A percentile compares a stretch with the other conserved stretches of the same genome.
Evolutionary conservation across 306 rosid species (phyloP).

Genomic region (Prunus davidiana): DNA sequence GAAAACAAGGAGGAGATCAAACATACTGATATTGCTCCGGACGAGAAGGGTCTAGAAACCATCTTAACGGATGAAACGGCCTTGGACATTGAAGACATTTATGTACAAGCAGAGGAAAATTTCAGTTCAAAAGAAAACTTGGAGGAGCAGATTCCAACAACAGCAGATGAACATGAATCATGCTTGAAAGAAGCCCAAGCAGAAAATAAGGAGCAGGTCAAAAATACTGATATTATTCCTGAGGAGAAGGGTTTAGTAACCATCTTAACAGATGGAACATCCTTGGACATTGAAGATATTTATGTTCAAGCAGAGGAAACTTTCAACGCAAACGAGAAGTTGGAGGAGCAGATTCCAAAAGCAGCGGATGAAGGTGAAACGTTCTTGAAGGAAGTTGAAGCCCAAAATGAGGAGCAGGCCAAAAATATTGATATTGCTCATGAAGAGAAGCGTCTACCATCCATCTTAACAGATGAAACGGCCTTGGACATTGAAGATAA

Average conservation of each 20-base stretch:
- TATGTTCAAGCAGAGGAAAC: not conserved
- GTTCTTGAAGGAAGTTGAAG: constrained; percentile 16
- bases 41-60: not conserved
- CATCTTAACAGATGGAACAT: not conserved
- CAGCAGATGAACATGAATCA: not conserved
- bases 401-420: constrained; percentile 3
- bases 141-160: constrained; percentile 6
- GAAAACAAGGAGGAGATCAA: not conserved
- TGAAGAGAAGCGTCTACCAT: constrained; percentile 13
- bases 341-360: constrained; percentile 7
- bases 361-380: not conserved
- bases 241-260: constrained; percentile 1
- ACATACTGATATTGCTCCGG: not conserved
- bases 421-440: constrained; percentile 2
- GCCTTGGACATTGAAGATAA: not conserved
- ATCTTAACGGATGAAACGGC: not conserved
- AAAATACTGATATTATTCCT: not conserved
- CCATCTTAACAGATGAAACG: not conserved
- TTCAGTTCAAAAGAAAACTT: not conserved
- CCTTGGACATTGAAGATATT: not conserved
- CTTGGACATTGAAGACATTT: constrained; percentile 2
- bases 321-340: not conserved
- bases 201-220: not conserved
- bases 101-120: constrained; percentile 5
- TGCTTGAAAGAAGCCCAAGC: constrained; percentile 10